These are phyloP conservation scores for Ogataea paradorogensis DNA, from an alignment of 805 yeast species.

Conservation along the genomic window DNA sequence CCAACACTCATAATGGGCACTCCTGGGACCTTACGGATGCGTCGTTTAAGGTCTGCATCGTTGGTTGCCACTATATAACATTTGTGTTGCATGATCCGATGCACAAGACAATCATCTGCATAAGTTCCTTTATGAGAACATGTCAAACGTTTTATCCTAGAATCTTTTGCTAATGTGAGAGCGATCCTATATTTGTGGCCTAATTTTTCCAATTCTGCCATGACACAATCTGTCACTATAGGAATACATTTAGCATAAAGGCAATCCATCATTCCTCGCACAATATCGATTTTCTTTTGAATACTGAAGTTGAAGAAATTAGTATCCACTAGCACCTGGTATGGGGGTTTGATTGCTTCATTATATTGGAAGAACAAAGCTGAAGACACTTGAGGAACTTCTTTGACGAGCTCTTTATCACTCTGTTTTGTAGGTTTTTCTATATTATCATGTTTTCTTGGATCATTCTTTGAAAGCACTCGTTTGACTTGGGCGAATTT, in stretches of 20 bases:
- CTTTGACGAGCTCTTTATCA: conserved; percentile 75
- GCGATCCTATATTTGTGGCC: conserved; percentile 97
- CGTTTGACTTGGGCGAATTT: conserved; percentile 93
- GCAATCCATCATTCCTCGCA: conserved; percentile 97
- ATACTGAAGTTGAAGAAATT: conserved; percentile 95
- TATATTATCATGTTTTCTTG: conserved; percentile 49
- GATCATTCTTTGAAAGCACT: conserved; percentile 70
- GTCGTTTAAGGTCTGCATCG: conserved; percentile 93
- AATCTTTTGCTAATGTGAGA: conserved; percentile 86
- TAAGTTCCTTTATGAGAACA: conserved; percentile 95
- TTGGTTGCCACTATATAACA: conserved; percentile 97
- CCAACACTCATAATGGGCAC: conserved; percentile 97
- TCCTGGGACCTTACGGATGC: conserved; percentile 95
- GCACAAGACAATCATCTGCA: conserved; percentile 96
- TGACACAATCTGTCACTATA: conserved; percentile 92
- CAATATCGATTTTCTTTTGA: conserved; percentile 90
- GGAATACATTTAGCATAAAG: conserved; percentile 94
- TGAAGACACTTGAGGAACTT: conserved; percentile 90
- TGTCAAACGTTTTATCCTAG: conserved; percentile 79
- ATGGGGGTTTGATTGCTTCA: conserved; percentile 95
- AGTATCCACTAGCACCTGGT: conserved; percentile 93
- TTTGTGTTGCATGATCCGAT: conserved; percentile 91
- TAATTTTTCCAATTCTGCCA: conserved; percentile 95
- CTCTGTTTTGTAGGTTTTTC: conserved; percentile 39
- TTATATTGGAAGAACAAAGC: conserved; percentile 94